Conservation (phyloP, 1,284 basidiomycete genomes). For the Malassezia brasiliensis region DNA sequence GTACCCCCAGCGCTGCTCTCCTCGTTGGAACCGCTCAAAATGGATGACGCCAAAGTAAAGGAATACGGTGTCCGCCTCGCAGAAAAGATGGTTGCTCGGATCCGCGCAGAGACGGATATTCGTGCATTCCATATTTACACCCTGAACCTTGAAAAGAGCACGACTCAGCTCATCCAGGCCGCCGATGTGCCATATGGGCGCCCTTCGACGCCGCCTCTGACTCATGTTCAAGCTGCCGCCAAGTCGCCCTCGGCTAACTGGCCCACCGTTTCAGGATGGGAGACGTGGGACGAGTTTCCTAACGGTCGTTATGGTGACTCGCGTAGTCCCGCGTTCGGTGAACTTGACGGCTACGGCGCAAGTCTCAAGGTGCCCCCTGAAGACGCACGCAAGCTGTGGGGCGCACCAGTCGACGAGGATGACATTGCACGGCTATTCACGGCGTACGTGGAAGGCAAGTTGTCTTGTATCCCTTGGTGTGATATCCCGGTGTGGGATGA, state of each 20-base stretch:
- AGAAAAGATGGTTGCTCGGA: slow-evolving; percentile 60
- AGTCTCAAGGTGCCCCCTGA: slow-evolving; percentile 50
- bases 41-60: slow-evolving; percentile 79
- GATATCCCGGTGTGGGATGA: slow-evolving; percentile 73
- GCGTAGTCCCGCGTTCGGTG: slow-evolving; percentile 44
- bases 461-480: slow-evolving; percentile 75
- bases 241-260: slow-evolving; percentile 4
- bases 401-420: slow-evolving; percentile 59
- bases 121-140: slow-evolving; percentile 90
- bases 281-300: slow-evolving; percentile 46
- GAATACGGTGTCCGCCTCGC: slow-evolving; percentile 60
- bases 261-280: slow-evolving; percentile 2
- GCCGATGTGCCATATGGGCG: slow-evolving; percentile 23
- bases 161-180: slow-evolving; percentile 66
- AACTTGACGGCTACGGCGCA: slow-evolving; percentile 47
- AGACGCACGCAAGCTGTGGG: slow-evolving; percentile 69
- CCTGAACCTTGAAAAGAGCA: slow-evolving; percentile 91
- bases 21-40: slow-evolving; percentile 62
- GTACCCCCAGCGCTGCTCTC: slow-evolving; percentile 65
- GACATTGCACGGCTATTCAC: slow-evolving; percentile 75
- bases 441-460: slow-evolving; percentile 62
- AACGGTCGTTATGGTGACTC: slow-evolving; percentile 45
- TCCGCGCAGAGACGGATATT: slow-evolving; percentile 59
- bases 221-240: slow-evolving; percentile 3
- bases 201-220: not conserved